These are phyloP conservation scores for Trichoderma lentiforme DNA, from an alignment of 2,329 filamentous ascomycete genomes.

Conservation along the genomic window DNA sequence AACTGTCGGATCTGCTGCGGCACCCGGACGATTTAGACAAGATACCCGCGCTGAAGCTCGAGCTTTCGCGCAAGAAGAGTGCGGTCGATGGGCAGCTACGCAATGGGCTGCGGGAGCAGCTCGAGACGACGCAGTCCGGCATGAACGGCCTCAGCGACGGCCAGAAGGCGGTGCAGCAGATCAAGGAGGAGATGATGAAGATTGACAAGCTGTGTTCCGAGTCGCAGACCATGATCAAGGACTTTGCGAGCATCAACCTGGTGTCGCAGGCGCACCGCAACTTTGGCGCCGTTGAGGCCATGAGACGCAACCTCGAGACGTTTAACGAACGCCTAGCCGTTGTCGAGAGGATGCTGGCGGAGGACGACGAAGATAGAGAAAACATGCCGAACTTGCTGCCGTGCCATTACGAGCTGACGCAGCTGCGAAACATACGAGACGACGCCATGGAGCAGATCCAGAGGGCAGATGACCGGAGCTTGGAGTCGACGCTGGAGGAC, in stretches of 20 bases:
- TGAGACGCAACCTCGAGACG: conserved; percentile 85
- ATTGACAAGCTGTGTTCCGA: conserved; percentile 97
- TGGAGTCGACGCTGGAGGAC: conserved; percentile 81
- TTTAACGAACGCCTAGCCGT: conserved; percentile 75
- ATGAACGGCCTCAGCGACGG: conserved; percentile 87
- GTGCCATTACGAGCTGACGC: conserved; percentile 88
- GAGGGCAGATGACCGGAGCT: conserved; percentile 65
- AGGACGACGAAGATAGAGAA: conserved; percentile 82
- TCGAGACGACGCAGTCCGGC: conserved; percentile 89
- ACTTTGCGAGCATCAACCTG: conserved; percentile 89
- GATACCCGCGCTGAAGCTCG: conserved; percentile 81
- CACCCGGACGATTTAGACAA: conserved; percentile 98
- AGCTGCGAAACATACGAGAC: conserved; percentile 89
- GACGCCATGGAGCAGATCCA: conserved; percentile 96
- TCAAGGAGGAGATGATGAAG: conserved; percentile 98
- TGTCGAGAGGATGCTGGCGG: conserved; percentile 73
- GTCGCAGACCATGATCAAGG: conserved; percentile 93
- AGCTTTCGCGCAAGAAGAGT: conserved; percentile 91
- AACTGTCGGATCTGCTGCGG: conserved; percentile 88
- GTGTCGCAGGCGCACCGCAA: conserved; percentile 94
- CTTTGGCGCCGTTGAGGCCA: conserved; percentile 88
- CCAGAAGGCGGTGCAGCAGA: conserved; percentile 84
- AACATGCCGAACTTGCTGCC: conserved; percentile 88
- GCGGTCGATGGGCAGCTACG: conserved; percentile 89
- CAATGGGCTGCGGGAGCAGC: conserved; percentile 82